Base-by-base conservation (phyloP, 2,329 filamentous ascomycete species). In the Beauveria scarabaeidicola region DNA sequence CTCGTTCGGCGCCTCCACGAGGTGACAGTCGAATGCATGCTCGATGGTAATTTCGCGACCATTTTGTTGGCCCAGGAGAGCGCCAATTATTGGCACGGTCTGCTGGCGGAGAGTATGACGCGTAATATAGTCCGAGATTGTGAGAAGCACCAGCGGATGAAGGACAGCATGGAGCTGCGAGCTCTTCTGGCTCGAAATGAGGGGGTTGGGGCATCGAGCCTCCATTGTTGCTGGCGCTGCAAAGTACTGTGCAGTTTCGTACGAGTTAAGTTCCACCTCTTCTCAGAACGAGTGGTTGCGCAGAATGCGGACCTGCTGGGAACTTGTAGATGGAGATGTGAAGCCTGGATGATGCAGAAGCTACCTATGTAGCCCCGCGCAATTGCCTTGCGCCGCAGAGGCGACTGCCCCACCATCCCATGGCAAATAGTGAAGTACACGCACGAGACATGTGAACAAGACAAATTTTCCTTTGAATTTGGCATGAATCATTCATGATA, bases 51-150 rank as follows among this genome's bases (percentile, higher is more conserved):
- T 88, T 68, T 93, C 87, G 60, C 91, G 87, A 21, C 93, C 93
- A 77, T 91, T 89, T 67, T 97, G 92, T 69, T 94, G 90, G 17
- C 94, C 94, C 6, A 99, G 76, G n/a, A 99, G 80, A 56, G 88
- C 91, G 60, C 94, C 94, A 3, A 93, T 83, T 19, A 97, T 82
- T 17, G 91, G 91, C 0, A 89, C 89, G 19, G 78, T 72, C 67
- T 91, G 86, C 56, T 85, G 78, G 61, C 94, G 85, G 60, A 96
- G 81, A 1, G 87, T 90, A 73, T 96, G 92, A 62, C 94, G 85
- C 61, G 93, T 96, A 72, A 97, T 91, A 73, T 96, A 95, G 74
- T 99, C 94, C 66, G 93, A 96, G 68, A 99, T 94, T 64, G 89
- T 95, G 75, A 99, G 89, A 65, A 97, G 88, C 56, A 96, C 92